Evolutionary conservation across 768 basidiomycete species (phyloP).

Genomic region (Collybia sp.): DNA sequence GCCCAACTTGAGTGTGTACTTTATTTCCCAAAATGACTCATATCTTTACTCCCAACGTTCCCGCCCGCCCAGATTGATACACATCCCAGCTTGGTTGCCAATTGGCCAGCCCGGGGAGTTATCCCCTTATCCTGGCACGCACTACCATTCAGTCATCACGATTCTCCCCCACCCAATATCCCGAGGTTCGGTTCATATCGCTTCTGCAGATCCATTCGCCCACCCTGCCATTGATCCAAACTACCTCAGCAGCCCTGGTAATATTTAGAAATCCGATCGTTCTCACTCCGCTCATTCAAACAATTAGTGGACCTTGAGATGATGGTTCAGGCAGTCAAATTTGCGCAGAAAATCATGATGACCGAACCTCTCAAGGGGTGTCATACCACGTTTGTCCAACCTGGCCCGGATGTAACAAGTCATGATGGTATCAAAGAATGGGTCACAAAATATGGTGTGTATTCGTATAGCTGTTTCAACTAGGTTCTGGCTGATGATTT

Average conservation of each 20-base stretch:
- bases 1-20: too few species aligned
- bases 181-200: conserved; percentile 1
- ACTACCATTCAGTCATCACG: too few species aligned
- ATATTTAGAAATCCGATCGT: conserved; percentile 1
- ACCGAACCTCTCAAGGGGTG: not conserved
- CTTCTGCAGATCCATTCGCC: not conserved
- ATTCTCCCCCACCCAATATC: too few species aligned
- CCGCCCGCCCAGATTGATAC: too few species aligned
- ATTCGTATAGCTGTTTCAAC: too few species aligned
- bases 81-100: too few species aligned
- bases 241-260: conserved; percentile 1
- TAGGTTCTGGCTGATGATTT: too few species aligned
- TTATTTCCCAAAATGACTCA: too few species aligned
- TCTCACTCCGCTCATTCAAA: not conserved
- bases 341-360: not conserved
- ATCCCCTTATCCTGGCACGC: too few species aligned
- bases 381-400: not conserved
- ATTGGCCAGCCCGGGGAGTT: too few species aligned
- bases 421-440: not conserved
- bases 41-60: too few species aligned
- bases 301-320: conserved; percentile 4
- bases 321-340: not conserved
- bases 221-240: conserved; percentile 4
- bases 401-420: not conserved
- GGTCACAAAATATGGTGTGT: not conserved